phyloP scores from a whole-genome alignment of 2,329 filamentous ascomycete genomes.

The Camillea tinctor region DNA sequence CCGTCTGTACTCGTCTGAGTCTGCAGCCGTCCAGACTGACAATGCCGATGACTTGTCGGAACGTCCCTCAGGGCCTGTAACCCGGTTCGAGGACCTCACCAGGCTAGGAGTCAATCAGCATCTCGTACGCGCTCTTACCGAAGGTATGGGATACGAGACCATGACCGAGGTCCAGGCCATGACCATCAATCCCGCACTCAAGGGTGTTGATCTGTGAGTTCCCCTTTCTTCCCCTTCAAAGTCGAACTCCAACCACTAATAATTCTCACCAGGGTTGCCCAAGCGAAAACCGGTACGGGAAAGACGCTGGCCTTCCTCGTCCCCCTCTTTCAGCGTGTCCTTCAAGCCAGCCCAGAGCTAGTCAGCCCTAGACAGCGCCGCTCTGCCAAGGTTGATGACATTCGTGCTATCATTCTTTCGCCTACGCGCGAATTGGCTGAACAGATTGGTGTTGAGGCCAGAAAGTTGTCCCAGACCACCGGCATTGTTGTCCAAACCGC shows the following conservation, averaged over 20 bases:
- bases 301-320: constrained; percentile 94
- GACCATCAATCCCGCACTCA: constrained; percentile 77
- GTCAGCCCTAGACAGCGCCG: constrained; percentile 41
- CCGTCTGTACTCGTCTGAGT: constrained; percentile 25
- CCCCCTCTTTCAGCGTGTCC: constrained; percentile 78
- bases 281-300: constrained; percentile 95
- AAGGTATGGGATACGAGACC: constrained; percentile 70
- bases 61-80: constrained; percentile 27
- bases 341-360: constrained; percentile 62
- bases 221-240: not conserved
- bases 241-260: no score
- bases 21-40: constrained; percentile 14
- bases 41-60: constrained; percentile 11
- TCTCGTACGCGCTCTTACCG: constrained; percentile 67
- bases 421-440: constrained; percentile 79
- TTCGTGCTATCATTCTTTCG: constrained; percentile 71
- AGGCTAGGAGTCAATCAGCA: constrained; percentile 57
- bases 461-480: constrained; percentile 62
- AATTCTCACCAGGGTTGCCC: constrained; percentile 69
- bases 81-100: constrained; percentile 46
- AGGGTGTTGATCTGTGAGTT: constrained; percentile 80
- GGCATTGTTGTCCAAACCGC: constrained; percentile 69
- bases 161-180: constrained; percentile 93
- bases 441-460: constrained; percentile 79
- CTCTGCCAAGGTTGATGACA: constrained; percentile 50